Base-by-base conservation (phyloP, 2,329 filamentous ascomycete genomes). In the Ascochyta viciae-villosae region DNA sequence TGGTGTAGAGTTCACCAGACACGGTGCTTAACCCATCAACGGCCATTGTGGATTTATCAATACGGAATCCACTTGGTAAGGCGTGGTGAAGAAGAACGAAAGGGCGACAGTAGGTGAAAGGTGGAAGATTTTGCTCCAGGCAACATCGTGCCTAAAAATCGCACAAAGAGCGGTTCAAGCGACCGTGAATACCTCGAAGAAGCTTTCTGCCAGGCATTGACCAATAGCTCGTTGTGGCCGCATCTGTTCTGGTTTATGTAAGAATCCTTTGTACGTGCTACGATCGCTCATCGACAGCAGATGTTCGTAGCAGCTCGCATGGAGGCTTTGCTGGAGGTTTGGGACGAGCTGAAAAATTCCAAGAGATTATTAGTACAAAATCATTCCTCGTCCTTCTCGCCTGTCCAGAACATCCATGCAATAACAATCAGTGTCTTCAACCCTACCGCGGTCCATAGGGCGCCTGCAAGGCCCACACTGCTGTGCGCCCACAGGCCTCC, bases 401-500 rank as follows among this genome's bases (percentile, higher is more conserved):
- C 68, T 53, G 66, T 69, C 79, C 79, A 81, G 24, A 78, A 67
- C 3, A 74, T 45, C 77, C 78, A 81, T 1, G 73, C 74, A 16
- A 75, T 34, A 1, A 77, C 72, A 13, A 78, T 72, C 2, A 73
- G 29, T 0, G 62, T 51, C 61, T 82, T 82, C 52, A 81, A 50
- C 0, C 50, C 70, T 1, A 72, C 77, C 8, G 79, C 79, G 16
- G 75, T 76, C 81, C 81, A 84, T 35, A 84, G 59, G 12, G 78
- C 82, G 2, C 82, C 82, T 35, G 78, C 75, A 37, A 87, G 69
- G 0, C 84, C 84, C 31, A 81, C 71, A 10, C 69, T 64, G 57
- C 80, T 85, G 55, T 82, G 80, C 22, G 83, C 82, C 72, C 81
- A 85, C 23, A 83, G 61, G 0, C 84, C 85, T 1, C 85, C 85